These are phyloP conservation scores for Chlorella sp. DNA, from an alignment of 139 green algal species.

Conservation along the genomic window DNA sequence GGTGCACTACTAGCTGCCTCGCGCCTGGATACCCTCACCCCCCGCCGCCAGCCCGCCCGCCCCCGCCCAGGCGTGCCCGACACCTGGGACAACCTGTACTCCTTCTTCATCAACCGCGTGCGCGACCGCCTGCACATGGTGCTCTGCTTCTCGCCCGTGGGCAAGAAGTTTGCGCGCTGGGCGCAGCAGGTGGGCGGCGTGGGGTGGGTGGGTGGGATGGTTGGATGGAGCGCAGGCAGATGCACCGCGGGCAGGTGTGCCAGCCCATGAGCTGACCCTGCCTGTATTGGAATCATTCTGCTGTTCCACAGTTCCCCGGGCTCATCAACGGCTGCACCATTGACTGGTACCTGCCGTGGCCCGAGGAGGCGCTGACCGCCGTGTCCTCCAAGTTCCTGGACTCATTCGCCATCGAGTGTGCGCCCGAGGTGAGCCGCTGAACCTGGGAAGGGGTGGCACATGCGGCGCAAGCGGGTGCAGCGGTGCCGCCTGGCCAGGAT, in stretches of 20 bases:
- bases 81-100: slow-evolving; percentile 93
- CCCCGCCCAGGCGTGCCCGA: slow-evolving; percentile 63
- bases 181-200: slow-evolving; percentile 68
- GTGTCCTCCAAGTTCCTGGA: slow-evolving; percentile 90
- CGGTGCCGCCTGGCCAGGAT: no score
- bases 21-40: background rate
- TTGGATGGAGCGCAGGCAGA: no score
- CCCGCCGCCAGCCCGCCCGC: background rate
- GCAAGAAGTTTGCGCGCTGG: slow-evolving; percentile 83
- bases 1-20: background rate
- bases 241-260: no score
- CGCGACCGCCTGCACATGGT: slow-evolving; percentile 91
- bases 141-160: slow-evolving; percentile 95
- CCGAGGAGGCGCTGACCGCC: slow-evolving; percentile 71
- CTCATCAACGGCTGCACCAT: slow-evolving; percentile 97
- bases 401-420: slow-evolving; percentile 86
- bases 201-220: no score
- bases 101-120: slow-evolving; percentile 92
- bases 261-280: background rate
- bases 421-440: slow-evolving; percentile 40
- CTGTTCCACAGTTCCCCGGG: slow-evolving; percentile 72
- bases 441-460: no score
- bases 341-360: slow-evolving; percentile 91
- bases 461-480: no score
- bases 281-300: no score